phyloP scores from a whole-genome alignment of 108 stramenopile genomes.

The Nitzschia putrida region DNA sequence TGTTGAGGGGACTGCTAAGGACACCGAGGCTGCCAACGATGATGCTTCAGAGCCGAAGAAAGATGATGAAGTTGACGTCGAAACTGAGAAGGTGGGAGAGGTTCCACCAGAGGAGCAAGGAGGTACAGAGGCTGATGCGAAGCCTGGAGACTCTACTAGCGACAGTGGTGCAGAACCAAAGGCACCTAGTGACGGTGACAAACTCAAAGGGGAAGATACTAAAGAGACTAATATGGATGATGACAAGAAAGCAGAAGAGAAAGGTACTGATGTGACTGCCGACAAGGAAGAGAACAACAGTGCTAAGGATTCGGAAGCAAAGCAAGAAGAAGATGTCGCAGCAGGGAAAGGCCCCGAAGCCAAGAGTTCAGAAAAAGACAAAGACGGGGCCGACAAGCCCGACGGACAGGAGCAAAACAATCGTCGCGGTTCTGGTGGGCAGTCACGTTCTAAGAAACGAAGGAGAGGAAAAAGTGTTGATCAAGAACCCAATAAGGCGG shows the following conservation, averaged over 20 bases:
- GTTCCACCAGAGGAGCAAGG: background rate
- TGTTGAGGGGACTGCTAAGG: background rate
- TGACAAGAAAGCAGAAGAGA: background rate
- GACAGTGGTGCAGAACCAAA: background rate
- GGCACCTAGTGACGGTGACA: background rate
- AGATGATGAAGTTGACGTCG: slow-evolving; percentile 34
- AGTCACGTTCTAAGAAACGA: slow-evolving; percentile 2
- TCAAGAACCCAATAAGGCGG: background rate
- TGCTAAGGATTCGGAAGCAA: slow-evolving; percentile 9
- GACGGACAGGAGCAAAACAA: slow-evolving; percentile 10
- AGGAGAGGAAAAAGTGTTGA: slow-evolving; percentile 17
- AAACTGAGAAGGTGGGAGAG: slow-evolving; percentile 4
- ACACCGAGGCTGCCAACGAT: background rate
- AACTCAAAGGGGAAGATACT: slow-evolving; percentile 1
- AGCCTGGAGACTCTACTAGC: background rate
- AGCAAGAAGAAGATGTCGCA: slow-evolving; percentile 7
- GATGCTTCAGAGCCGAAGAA: slow-evolving; percentile 12
- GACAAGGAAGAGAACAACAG: slow-evolving; percentile 2
- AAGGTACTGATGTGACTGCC: slow-evolving; percentile 1
- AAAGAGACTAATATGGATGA: background rate
- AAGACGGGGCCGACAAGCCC: background rate
- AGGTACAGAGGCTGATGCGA: background rate
- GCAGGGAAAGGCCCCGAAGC: slow-evolving; percentile 1
- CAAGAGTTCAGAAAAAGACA: background rate
- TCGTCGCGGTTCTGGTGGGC: background rate